phyloP scores from a whole-genome alignment of 768 basidiomycete genomes.

The Ramaria rubella region DNA sequence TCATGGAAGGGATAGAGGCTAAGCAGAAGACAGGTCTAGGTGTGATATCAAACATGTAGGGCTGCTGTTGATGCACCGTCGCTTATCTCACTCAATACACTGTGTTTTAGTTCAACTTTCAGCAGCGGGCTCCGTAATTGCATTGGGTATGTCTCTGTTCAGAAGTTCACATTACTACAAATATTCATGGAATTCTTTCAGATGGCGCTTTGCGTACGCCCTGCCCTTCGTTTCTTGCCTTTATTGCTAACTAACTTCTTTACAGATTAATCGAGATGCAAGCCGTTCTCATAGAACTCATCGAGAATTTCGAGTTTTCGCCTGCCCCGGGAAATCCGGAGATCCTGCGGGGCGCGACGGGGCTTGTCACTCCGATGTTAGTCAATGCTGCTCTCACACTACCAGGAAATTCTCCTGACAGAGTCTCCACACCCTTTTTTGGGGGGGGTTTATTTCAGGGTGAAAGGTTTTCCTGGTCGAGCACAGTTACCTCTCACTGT shows the following conservation, averaged over 20 bases:
- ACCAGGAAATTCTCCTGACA: neutral
- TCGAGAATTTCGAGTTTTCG: no score
- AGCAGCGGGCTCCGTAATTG: constrained; percentile 2
- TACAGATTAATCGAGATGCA: constrained; percentile 12
- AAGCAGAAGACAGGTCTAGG: constrained; percentile 17
- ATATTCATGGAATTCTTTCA: neutral
- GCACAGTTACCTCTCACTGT: neutral
- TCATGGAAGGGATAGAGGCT: constrained; percentile 14
- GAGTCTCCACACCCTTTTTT: neutral
- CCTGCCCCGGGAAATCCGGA: constrained; percentile 25
- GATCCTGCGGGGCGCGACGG: constrained; percentile 26
- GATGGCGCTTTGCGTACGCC: constrained; percentile 16
- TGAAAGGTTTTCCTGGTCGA: neutral
- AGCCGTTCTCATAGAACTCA: no score
- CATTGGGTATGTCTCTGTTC: constrained; percentile 5
- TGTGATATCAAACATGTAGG: constrained; percentile 17
- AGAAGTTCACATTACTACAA: neutral
- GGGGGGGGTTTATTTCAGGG: no score
- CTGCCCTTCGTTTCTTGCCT: neutral
- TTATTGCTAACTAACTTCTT: neutral
- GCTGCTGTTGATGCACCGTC: neutral
- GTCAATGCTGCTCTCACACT: neutral
- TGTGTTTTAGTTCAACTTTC: neutral
- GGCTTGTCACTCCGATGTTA: constrained; percentile 28
- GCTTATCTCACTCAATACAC: neutral